Percentiles rank a stretch among this genome's conserved stretches.
These are phyloP conservation scores for Sugiyamaella pinicola DNA, from an alignment of 1,139 yeast genomes.

Conservation along the genomic window DNA sequence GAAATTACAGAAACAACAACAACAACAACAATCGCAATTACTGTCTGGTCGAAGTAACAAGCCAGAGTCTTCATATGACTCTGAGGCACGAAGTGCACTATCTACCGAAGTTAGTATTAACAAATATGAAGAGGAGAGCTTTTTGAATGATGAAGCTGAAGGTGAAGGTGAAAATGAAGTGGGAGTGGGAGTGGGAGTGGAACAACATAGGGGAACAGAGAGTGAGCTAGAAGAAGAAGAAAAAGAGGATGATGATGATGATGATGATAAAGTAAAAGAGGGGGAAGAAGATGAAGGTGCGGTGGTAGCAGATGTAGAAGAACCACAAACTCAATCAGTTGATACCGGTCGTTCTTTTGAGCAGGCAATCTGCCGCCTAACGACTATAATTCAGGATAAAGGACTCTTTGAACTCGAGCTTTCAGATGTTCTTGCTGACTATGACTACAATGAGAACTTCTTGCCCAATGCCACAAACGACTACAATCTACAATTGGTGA, in stretches of 20 bases:
- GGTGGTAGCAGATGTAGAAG: not conserved
- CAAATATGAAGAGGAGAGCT: not conserved
- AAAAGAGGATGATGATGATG: conserved; percentile 3
- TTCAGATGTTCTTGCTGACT: conserved; percentile 18
- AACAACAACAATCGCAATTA: not conserved
- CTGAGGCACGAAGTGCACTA: not conserved
- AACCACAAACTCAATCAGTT: not conserved
- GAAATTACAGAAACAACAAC: not conserved
- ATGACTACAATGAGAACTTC: conserved; percentile 5
- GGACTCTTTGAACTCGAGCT: conserved; percentile 10
- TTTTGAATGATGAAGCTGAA: not conserved
- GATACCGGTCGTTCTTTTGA: conserved; percentile 11
- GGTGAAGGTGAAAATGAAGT: not conserved
- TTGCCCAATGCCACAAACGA: conserved; percentile 7
- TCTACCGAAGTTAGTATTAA: not conserved
- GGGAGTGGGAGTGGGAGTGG: not conserved
- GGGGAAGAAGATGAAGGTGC: not conserved
- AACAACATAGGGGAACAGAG: not conserved
- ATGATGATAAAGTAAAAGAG: not conserved
- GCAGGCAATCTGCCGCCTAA: conserved; percentile 10
- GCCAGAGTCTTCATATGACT: not conserved
- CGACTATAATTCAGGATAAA: conserved; percentile 10
- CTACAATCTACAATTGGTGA: conserved; percentile 20
- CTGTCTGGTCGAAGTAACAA: not conserved
- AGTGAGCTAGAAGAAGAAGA: not conserved